Evolutionary conservation across 108 stramenopile species (phyloP), one percentile per base, ranked within the genome.

Genomic region (Seminavis robusta): DNA sequence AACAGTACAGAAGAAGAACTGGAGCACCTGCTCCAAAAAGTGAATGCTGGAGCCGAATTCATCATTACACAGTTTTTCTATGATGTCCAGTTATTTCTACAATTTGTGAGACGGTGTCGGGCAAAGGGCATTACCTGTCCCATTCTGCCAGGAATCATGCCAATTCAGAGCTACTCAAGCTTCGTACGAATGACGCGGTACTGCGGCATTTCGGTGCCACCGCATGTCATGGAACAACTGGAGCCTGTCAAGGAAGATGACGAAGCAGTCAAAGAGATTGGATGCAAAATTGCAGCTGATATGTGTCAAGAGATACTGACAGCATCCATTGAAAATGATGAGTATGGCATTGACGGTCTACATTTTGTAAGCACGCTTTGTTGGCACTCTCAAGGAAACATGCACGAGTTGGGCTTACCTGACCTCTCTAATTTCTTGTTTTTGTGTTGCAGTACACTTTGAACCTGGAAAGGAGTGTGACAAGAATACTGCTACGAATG

Each of bases 11-110:
- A 84, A 33, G 72, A 74, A 26, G 95, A 98, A 66, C 59, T 98
- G 59, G 31, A 43, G 50, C 90, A 93, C 68, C 71, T 98, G 59
- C 96, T 94, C 54, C 75, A 88, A 40, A 98, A 98, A 74, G 61
- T 98, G 13, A 86, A 91, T 36, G 94, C 93, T 3, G 95, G 97
- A 20, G 95, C 95, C 16, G 95, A 97, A 64, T 96, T 98, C 54
- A 84, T 98, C 40, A 69, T 97, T 41, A 96, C 95, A 10, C 97
- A 98, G 66, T 96, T 98, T 69, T 96, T 98, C 61, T 98, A 96
- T 57, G 94, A 96, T 57, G 65, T 74, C 4, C 65, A 76, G 27
- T 71, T 75, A 0, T 98, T 93, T 67, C 55, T 95, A 24, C 65
- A 74, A 7, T 98, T 84, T 58, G 90, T 84, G 41, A 68, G 74